Evolutionary conservation across 1,139 yeast species (phyloP).

Genomic region (Candida sp.): DNA sequence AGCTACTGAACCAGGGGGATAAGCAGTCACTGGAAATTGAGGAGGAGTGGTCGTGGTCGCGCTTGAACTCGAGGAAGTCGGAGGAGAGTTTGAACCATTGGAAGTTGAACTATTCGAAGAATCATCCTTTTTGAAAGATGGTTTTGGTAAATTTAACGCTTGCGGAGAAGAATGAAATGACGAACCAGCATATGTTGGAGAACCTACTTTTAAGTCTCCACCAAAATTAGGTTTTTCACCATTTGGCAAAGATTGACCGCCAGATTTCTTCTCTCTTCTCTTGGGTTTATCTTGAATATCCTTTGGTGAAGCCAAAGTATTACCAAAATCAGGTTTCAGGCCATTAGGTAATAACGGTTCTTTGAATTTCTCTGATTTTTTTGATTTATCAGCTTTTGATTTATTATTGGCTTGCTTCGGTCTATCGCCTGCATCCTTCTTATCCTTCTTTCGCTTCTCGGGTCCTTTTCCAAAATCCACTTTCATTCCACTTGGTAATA

Average conservation of each 20-base stretch:
- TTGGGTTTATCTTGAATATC: constrained; percentile 14
- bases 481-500: constrained; percentile 40
- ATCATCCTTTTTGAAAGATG: constrained; percentile 42
- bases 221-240: constrained; percentile 29
- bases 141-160: constrained; percentile 55
- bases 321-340: constrained; percentile 27
- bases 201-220: constrained; percentile 6
- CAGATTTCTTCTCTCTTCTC: constrained; percentile 4
- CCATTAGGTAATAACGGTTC: constrained; percentile 27
- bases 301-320: constrained; percentile 7
- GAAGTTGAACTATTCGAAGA: neutral
- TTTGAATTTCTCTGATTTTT: constrained; percentile 1
- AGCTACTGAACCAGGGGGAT: constrained; percentile 16
- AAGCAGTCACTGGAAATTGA: constrained; percentile 27
- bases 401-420: constrained; percentile 5
- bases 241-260: constrained; percentile 20
- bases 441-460: constrained; percentile 7
- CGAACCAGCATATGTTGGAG: constrained; percentile 52
- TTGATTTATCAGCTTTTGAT: constrained; percentile 2
- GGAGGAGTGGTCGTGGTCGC: constrained; percentile 13
- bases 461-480: constrained; percentile 36
- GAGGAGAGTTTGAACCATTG: constrained; percentile 5
- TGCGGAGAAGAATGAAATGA: constrained; percentile 58
- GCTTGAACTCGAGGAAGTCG: constrained; percentile 5
- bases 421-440: constrained; percentile 5